These are phyloP conservation scores for Nothophaeocryptopus gaeumannii DNA, from an alignment of 2,329 filamentous ascomycete species.

Conservation along the genomic window DNA sequence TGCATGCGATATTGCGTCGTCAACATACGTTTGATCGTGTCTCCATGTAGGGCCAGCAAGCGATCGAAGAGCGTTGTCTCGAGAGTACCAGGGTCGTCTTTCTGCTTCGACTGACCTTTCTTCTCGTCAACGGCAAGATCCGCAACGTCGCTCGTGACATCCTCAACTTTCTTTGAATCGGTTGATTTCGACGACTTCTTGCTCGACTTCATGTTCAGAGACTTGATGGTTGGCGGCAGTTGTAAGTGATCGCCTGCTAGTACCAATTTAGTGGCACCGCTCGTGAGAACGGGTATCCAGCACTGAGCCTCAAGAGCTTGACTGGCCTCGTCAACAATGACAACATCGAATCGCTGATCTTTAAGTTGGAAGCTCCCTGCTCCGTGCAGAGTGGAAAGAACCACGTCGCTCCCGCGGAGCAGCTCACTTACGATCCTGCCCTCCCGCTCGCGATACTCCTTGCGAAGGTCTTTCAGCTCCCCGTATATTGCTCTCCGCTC, in stretches of 20 bases:
- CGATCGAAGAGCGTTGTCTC: slow-evolving; percentile 94
- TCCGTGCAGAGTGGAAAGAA: slow-evolving; percentile 88
- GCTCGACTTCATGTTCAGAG: slow-evolving; percentile 49
- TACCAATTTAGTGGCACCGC: slow-evolving; percentile 73
- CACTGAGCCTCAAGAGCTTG: slow-evolving; percentile 95
- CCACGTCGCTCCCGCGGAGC: slow-evolving; percentile 75
- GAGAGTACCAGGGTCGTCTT: slow-evolving; percentile 49
- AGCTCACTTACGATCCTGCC: slow-evolving; percentile 74
- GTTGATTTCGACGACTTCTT: slow-evolving; percentile 32
- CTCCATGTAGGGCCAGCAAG: slow-evolving; percentile 75
- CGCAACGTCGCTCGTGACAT: slow-evolving; percentile 6
- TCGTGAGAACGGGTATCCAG: slow-evolving; percentile 77
- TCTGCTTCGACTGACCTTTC: slow-evolving; percentile 31
- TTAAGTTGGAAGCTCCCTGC: slow-evolving; percentile 81
- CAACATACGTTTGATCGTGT: slow-evolving; percentile 85
- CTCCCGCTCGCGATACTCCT: slow-evolving; percentile 77
- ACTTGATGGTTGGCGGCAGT: slow-evolving; percentile 84
- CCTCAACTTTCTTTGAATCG: neutral
- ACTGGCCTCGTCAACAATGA: slow-evolving; percentile 93
- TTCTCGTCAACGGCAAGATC: slow-evolving; percentile 3
- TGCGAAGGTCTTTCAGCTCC: slow-evolving; percentile 79
- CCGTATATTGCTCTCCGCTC: slow-evolving; percentile 79
- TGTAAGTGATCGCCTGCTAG: slow-evolving; percentile 94
- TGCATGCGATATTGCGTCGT: slow-evolving; percentile 99
- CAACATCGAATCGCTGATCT: slow-evolving; percentile 80